phyloP scores from a whole-genome alignment of 495 filamentous ascomycete species.

The Podospora fimiseda region DNA sequence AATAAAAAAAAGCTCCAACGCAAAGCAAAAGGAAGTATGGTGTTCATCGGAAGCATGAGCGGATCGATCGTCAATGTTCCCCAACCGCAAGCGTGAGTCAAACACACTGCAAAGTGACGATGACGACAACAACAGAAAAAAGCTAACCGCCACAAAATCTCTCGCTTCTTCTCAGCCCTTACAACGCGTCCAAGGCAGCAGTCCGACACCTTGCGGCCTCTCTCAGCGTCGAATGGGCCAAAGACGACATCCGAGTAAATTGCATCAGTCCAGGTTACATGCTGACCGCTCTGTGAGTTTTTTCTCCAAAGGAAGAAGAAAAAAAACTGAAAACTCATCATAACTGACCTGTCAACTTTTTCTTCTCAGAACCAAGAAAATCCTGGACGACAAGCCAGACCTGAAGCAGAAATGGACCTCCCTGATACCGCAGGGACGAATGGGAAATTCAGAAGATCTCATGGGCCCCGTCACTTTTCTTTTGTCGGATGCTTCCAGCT shows the following conservation, averaged over 20 bases:
- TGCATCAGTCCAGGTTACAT: constrained; percentile 91
- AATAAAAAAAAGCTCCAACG: constrained; percentile 53
- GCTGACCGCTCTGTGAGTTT: constrained; percentile 76
- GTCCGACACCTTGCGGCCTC: constrained; percentile 75
- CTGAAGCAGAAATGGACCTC: constrained; percentile 83
- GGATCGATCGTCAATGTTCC: constrained; percentile 89
- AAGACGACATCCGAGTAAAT: constrained; percentile 78
- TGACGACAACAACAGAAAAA: neutral
- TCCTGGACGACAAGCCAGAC: constrained; percentile 86
- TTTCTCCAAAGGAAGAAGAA: neutral
- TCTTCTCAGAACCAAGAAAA: constrained; percentile 90
- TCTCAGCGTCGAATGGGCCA: constrained; percentile 85
- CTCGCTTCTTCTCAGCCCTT: constrained; percentile 46
- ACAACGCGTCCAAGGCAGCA: constrained; percentile 85
- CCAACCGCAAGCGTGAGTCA: constrained; percentile 69
- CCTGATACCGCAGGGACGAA: constrained; percentile 82
- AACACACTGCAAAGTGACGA: neutral
- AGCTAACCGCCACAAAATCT: neutral
- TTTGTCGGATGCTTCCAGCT: constrained; percentile 74
- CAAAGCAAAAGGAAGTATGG: constrained; percentile 72
- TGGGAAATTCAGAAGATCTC: constrained; percentile 86
- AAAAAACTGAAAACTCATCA: too few relatives aligned
- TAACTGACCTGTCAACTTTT: too few relatives aligned
- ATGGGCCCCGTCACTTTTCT: constrained; percentile 92
- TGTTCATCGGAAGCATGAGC: constrained; percentile 94